Percentiles rank a stretch among this genome's conserved stretches.
Evolutionary conservation across 2,329 filamentous ascomycete species (phyloP).

Genomic region (Xylaria sp.): DNA sequence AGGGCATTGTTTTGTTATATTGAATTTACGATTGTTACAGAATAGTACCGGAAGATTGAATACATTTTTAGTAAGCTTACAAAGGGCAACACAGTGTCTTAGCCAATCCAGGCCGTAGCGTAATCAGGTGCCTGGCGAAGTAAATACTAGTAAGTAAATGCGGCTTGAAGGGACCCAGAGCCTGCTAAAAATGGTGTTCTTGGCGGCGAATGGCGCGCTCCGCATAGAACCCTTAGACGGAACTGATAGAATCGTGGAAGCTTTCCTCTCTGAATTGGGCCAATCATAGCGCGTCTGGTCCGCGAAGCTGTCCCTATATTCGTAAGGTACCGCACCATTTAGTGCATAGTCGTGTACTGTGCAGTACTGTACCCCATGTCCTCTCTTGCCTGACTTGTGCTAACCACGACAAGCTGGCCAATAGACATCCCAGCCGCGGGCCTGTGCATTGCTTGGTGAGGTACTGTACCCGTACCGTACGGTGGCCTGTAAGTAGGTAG

Average conservation of each 20-base stretch:
- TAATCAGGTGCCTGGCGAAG: slow-evolving; percentile 1
- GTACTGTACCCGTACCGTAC: not conserved
- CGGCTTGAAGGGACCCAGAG: slow-evolving; percentile 17
- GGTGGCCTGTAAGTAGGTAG: too few relatives aligned
- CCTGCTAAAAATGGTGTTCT: slow-evolving; percentile 36
- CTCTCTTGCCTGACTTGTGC: slow-evolving; percentile 6
- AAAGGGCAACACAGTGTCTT: slow-evolving; percentile 12
- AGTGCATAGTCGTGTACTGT: not conserved
- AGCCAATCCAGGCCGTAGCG: slow-evolving; percentile 14
- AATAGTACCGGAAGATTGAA: not conserved
- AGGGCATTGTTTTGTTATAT: not conserved
- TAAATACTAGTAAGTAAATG: not conserved
- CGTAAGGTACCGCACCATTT: not conserved
- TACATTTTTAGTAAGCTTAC: slow-evolving; percentile 34
- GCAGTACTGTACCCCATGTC: slow-evolving; percentile 18
- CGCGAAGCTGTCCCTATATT: not conserved
- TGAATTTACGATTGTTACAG: not conserved
- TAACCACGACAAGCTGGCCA: not conserved
- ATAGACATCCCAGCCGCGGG: slow-evolving; percentile 4
- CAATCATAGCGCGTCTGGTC: slow-evolving; percentile 20
- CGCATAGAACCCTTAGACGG: slow-evolving; percentile 13
- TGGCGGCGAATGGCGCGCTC: slow-evolving; percentile 30
- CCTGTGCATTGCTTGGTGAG: not conserved
- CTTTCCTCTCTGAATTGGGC: slow-evolving; percentile 4
- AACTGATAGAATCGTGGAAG: slow-evolving; percentile 26